Base-by-base conservation (phyloP, 345 rosid species). In the Lenwebbia sp. region DNA sequence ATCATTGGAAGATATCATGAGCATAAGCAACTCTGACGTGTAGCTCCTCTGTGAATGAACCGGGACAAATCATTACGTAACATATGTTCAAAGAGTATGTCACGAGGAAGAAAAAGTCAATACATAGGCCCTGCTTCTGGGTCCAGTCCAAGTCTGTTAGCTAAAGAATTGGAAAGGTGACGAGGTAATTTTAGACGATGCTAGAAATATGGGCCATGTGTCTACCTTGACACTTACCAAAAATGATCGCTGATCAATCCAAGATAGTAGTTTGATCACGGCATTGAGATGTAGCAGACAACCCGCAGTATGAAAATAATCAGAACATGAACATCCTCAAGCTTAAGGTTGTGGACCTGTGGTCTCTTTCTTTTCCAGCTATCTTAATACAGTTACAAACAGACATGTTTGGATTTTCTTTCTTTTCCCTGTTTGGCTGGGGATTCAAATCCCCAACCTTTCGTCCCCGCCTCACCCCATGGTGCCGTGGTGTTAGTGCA, bases 361-460 rank as follows among this genome's bases (percentile, higher is more conserved):
- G 78, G 47, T 70, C 78, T 4, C 78, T 70, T 70, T 22, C 78
- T 10, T 10, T 37, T 33, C 78, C 37, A 33, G 47, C 78, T 10
- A 19, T 0, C 44, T 33, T 33, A 4, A 2, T 8, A 33, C 78
- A 0, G 78, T 17, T 2, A 37, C 78, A 15, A 65, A 30, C 0
- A 33, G 41, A 9, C 78, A 17, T 33, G 13, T 33, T 33, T 19
- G 78, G 78, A 33, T 65, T 65, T 65, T 65, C 44, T 54, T 54
- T 65, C 78, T 65, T 10, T 65, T 70, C 13, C 78, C 78, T 37
- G 26, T 19, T 19, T 19, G 47, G 0, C 78, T 0, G 47, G 74
- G 78, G 26, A 13, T 19, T 70, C 7, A 7, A 23, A 70, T 6
- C 78, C 78, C 47, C 78, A 37, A 65, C 47, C 78, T 17, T 33